Percentiles rank a stretch among this genome's conserved stretches.
Evolutionary conservation across 1,139 yeast species (phyloP).

Genomic region (Suhomyces wounanorum): DNA sequence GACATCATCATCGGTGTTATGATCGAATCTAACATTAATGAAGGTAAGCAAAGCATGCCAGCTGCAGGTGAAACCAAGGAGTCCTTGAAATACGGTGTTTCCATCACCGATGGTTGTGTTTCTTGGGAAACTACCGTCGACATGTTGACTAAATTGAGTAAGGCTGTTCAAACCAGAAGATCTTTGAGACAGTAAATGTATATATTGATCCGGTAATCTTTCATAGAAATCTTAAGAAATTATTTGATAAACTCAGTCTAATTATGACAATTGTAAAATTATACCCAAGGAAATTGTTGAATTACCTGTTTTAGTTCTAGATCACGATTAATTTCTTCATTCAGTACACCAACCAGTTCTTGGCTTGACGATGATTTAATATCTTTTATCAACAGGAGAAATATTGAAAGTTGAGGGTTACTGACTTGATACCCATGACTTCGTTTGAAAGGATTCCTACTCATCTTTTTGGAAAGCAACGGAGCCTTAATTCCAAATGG

Average conservation of each 20-base stretch:
- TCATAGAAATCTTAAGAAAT: background rate
- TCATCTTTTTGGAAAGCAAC: constrained; percentile 41
- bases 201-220: background rate
- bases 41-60: constrained; percentile 89
- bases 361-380: no score
- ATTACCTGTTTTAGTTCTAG: background rate
- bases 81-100: constrained; percentile 88
- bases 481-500: constrained; percentile 58
- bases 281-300: constrained; percentile 6
- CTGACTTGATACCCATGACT: constrained; percentile 41
- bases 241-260: background rate
- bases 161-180: constrained; percentile 83
- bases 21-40: constrained; percentile 93
- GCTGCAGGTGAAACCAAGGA: constrained; percentile 53
- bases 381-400: constrained; percentile 22
- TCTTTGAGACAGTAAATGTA: constrained; percentile 16
- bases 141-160: constrained; percentile 77
- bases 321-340: background rate
- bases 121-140: constrained; percentile 85
- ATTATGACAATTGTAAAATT: background rate
- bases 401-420: constrained; percentile 26
- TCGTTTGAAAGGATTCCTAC: constrained; percentile 64
- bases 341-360: background rate
- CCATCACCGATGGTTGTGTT: constrained; percentile 96
- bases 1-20: constrained; percentile 82